These are phyloP conservation scores for Nepenthes gracilis DNA, from an alignment of 148 eudicot species.

Conservation along the genomic window DNA sequence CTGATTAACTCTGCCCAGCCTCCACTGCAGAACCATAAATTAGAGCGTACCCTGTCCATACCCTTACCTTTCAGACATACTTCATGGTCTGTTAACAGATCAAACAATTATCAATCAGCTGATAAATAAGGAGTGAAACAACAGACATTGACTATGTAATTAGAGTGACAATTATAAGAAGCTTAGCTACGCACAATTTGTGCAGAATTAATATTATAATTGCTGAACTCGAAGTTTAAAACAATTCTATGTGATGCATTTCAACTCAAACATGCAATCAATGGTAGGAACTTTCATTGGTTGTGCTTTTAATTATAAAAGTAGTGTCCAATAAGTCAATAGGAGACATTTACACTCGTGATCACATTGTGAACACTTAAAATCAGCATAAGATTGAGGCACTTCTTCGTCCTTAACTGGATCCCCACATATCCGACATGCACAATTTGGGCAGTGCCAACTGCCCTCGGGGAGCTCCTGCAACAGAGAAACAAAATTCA, in stretches of 20 bases:
- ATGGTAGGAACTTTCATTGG: no score
- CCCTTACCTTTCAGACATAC: constrained; percentile 40
- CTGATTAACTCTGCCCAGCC: constrained; percentile 63
- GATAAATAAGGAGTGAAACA: neutral
- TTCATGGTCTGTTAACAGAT: constrained; percentile 56
- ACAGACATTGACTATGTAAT: neutral
- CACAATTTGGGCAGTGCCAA: constrained; percentile 84
- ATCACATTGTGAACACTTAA: constrained; percentile 76
- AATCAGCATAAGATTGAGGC: constrained; percentile 16
- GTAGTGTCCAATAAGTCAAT: neutral
- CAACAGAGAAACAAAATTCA: constrained; percentile 14
- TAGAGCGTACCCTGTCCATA: constrained; percentile 18
- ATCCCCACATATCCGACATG: constrained; percentile 67
- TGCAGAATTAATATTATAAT: no score
- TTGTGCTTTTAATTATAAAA: no score
- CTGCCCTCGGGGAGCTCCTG: constrained; percentile 94
- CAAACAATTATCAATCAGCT: neutral
- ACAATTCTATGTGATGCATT: no score
- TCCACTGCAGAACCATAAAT: constrained; percentile 66
- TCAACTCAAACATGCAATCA: no score
- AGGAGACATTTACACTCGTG: constrained; percentile 51
- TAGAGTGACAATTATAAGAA: neutral
- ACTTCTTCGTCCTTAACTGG: constrained; percentile 20
- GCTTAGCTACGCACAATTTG: no score
- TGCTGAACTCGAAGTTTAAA: no score